Percentiles rank a stretch among this genome's conserved stretches.
Evolutionary conservation across 108 stramenopile species (phyloP).

Genomic region (Cylindrotheca closterium): DNA sequence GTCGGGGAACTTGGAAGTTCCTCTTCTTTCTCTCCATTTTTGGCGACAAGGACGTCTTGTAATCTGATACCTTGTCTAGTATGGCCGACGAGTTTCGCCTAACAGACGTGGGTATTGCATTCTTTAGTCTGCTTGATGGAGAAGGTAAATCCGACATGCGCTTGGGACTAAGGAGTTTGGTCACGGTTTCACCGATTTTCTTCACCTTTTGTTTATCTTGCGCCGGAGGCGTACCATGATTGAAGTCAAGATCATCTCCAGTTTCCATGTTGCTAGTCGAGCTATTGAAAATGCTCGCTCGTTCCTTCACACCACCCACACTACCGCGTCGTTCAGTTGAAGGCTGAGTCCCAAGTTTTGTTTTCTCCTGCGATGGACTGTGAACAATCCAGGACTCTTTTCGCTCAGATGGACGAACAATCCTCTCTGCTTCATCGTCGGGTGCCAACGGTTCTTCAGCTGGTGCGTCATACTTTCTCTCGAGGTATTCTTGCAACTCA

Average conservation of each 20-base stretch:
- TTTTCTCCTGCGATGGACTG: not conserved
- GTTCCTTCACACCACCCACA: not conserved
- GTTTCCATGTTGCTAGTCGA: not conserved
- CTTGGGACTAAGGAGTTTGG: too few species aligned
- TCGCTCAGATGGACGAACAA: not conserved
- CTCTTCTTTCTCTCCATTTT: too few species aligned
- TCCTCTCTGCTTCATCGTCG: not conserved
- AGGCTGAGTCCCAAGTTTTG: not conserved
- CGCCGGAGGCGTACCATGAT: too few species aligned
- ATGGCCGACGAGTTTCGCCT: too few species aligned
- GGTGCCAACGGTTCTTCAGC: not conserved
- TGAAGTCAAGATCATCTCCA: not conserved
- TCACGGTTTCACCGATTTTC: too few species aligned
- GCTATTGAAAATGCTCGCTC: not conserved
- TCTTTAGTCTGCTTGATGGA: too few species aligned
- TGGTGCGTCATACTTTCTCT: not conserved
- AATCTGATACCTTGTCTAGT: too few species aligned
- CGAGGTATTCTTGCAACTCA: not conserved
- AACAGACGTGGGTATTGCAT: too few species aligned
- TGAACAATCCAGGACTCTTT: not conserved
- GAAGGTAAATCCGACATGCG: too few species aligned
- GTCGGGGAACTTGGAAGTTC: too few species aligned
- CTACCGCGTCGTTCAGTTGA: not conserved
- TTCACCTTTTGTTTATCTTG: too few species aligned
- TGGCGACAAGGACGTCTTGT: too few species aligned